Base-by-base conservation (phyloP, 1,284 basidiomycete genomes). In the Tilletia walkeri region DNA sequence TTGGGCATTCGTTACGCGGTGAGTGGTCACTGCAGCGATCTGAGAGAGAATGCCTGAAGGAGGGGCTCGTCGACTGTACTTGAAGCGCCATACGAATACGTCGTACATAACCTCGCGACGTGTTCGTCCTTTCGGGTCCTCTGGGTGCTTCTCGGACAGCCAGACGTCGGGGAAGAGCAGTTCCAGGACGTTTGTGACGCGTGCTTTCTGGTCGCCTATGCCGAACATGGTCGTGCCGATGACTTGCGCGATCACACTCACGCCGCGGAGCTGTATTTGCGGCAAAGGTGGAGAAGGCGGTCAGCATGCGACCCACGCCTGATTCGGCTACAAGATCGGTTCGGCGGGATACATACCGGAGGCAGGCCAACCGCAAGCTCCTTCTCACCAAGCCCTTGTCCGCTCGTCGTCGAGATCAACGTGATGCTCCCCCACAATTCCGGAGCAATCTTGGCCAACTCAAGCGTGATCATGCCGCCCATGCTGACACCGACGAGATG, bases 401-500 rank as follows among this genome's bases (percentile, higher is more conserved):
- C 82, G 0, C 74, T 72, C 1, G 81, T 74, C 2, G 82, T 83
- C 30, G 77, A 80, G 67, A 82, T 74, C 47, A 82, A 74, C 24
- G 76, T 66, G 16, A 82, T 54, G 24, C 73, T 75, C 2, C 69
- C 66, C 59, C 59, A 63, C 4, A 82, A 48, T 20, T 12, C 10
- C 53, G 36, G 54, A 20, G 65, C 4, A 39, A 36, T 7, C 63
- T 75, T 68, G 3, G 82, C 80, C 47, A 85, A 69, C 63, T 85
- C 84, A 6, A 84, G 73, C 0, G 90, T 88, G 70, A 93, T 92
- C 92, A 93, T 93, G 18, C 93, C 93, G 5, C 93, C 93, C 66
- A 95, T 85, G 56, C 90, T 92, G 12, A 90, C 85, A 0, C 93
- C 92, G 16, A 93, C 89, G 20, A 95, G 83, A 77, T 94, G 89